Evolutionary conservation across 352 stramenopile genomes (phyloP).

Genomic region (Globisporangium heterothallicum): DNA sequence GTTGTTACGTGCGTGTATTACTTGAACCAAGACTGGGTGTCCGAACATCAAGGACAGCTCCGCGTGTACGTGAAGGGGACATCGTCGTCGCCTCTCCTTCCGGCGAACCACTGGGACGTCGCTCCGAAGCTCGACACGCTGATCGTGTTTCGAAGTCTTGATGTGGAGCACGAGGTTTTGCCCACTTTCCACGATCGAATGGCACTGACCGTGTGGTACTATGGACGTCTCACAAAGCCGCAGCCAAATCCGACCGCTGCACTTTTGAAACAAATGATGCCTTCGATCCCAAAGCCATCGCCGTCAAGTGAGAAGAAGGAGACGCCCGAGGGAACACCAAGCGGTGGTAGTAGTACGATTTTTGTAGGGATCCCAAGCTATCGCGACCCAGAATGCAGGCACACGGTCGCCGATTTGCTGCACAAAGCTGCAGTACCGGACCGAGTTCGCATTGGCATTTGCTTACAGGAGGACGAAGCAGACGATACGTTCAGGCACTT

Average conservation of each 20-base stretch:
- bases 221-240: slow-evolving; percentile 33
- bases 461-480: slow-evolving; percentile 71
- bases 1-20: slow-evolving; percentile 86
- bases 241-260: not conserved
- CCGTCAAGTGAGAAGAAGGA: not conserved
- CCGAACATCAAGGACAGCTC: slow-evolving; percentile 53
- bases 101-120: slow-evolving; percentile 52
- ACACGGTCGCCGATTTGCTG: slow-evolving; percentile 78
- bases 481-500: slow-evolving; percentile 39
- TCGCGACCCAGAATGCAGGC: slow-evolving; percentile 85
- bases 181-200: slow-evolving; percentile 78
- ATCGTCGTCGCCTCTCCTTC: not conserved
- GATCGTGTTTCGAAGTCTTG: slow-evolving; percentile 87
- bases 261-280: not conserved
- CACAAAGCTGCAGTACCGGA: slow-evolving; percentile 48
- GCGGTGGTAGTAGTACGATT: slow-evolving; percentile 70
- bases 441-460: slow-evolving; percentile 84
- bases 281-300: not conserved
- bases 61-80: slow-evolving; percentile 48
- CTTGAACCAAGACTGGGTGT: slow-evolving; percentile 69
- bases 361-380: slow-evolving; percentile 94
- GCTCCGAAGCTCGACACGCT: slow-evolving; percentile 82
- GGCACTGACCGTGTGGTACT: slow-evolving; percentile 94
- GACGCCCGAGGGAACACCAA: not conserved
- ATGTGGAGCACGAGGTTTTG: slow-evolving; percentile 89